Base-by-base conservation (phyloP, 2,329 filamentous ascomycete species). In the Ascochyta clinopodiicola region DNA sequence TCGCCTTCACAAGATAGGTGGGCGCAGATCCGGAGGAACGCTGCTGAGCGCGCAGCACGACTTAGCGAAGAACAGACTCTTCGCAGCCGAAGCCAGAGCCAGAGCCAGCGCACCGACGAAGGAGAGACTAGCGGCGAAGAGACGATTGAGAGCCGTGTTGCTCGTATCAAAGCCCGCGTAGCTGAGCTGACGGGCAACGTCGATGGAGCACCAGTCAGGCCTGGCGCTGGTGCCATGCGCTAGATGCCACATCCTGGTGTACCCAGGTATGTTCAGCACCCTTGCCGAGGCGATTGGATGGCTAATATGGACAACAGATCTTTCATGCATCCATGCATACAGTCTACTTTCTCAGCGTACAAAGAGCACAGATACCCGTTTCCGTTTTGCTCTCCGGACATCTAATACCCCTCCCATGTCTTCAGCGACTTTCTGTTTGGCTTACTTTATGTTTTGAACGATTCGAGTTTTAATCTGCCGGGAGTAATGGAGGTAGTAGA, bases 21-120 rank as follows among this genome's bases (percentile, higher is more conserved):
- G 95, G 94, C 94, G 0, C 92, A 96, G 76, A 97, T 98, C 64
- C 87, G 93, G 63, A 94, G 93, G 82, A 97, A 97, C 68, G 95
- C 95, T 10, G 92, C 92, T 3, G 89, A 95, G 59, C 85, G 92
- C 56, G 90, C 90, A 32, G 83, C 82, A 49, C 83, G 86, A 58
- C 81, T 85, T 38, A 86, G 84, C 49, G 89, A 92, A 63, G 87
- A 90, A 66, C 84, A 87, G 61, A 77, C 74, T 62, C 82, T 82
- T 35, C 82, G 81, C 39, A 84, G 80, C 38, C 80, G 85, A 62
- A 80, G 78, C 54, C 80, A 85, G 64, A 80, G 78, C 59, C 74
- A 77, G 52, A 77, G 84, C 79, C 68, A 81, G 7, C 86, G 88
- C 54, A 86, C 83, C 17, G 91, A 94, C 60, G 92, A 95, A 68